Percentiles rank a stretch among this genome's conserved stretches.
Conservation (phyloP, 2,329 filamentous ascomycete genomes). For the Eutypella sp. region DNA sequence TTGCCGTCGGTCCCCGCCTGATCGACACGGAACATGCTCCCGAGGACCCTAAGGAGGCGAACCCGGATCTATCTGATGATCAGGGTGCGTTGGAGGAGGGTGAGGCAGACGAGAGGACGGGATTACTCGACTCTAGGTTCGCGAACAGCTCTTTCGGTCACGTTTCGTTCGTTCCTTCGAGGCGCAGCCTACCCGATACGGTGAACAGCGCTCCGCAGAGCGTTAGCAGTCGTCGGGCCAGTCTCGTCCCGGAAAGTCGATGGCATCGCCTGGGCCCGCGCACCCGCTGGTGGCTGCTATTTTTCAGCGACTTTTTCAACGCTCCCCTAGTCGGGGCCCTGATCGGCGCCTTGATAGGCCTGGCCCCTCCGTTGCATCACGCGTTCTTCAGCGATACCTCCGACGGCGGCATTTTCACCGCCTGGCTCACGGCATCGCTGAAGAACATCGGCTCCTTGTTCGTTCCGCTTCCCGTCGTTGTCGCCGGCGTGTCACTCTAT, state of each 20-base stretch:
- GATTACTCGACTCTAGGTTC: constrained; percentile 42
- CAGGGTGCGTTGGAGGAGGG: constrained; percentile 12
- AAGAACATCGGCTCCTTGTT: constrained; percentile 61
- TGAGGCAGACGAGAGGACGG: constrained; percentile 40
- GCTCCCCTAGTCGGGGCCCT: constrained; percentile 57
- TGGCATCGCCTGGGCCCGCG: constrained; percentile 25
- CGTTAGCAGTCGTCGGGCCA: constrained; percentile 20
- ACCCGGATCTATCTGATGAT: constrained; percentile 14
- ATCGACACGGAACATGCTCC: constrained; percentile 41
- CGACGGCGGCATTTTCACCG: constrained; percentile 59
- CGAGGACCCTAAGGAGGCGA: constrained; percentile 24
- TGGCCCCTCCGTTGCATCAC: constrained; percentile 53
- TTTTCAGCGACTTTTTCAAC: constrained; percentile 50
- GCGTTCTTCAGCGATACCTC: constrained; percentile 56
- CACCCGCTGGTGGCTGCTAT: constrained; percentile 29
- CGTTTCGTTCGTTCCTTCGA: constrained; percentile 27
- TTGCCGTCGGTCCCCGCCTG: constrained; percentile 56
- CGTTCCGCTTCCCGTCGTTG: constrained; percentile 58
- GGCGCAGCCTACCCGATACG: constrained; percentile 1
- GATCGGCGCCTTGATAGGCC: constrained; percentile 53
- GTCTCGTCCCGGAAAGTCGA: constrained; percentile 15
- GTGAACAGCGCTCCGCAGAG: neutral
- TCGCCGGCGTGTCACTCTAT: constrained; percentile 62
- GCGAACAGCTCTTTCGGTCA: constrained; percentile 9
- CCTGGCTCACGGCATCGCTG: constrained; percentile 59